Conservation (phyloP, 306 rosid species). For the Vigna hirtella region DNA sequence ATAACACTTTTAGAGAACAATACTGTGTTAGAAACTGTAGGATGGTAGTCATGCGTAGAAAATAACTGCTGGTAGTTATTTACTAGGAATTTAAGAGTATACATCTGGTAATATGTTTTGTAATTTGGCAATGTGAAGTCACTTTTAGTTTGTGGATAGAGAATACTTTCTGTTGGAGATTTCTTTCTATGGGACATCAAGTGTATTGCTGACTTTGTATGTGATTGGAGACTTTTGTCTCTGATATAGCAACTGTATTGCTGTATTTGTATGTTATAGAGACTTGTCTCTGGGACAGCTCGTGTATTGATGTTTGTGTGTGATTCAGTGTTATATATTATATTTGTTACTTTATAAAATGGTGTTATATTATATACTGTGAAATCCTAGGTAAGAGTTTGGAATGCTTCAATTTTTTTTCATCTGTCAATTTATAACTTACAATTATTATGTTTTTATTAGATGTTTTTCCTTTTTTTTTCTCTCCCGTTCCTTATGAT, state of each 20-base stretch:
- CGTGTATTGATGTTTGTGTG: background rate
- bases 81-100: background rate
- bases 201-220: background rate
- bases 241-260: background rate
- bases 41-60: background rate
- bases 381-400: conserved; percentile 26
- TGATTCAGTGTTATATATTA: background rate
- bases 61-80: background rate
- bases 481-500: background rate
- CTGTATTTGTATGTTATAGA: background rate
- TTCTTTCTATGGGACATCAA: background rate
- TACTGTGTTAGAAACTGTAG: background rate
- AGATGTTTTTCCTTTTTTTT: background rate
- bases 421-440: background rate
- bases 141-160: background rate
- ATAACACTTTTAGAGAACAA: background rate
- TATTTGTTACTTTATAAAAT: background rate
- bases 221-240: background rate
- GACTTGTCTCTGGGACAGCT: background rate
- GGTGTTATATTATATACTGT: conserved; percentile 38
- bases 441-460: background rate
- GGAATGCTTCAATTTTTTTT: background rate
- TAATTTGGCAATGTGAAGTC: background rate
- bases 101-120: background rate
- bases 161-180: background rate